These are phyloP conservation scores for Colletotrichum sp. DNA, from an alignment of 2,329 filamentous ascomycete genomes.

Conservation along the genomic window DNA sequence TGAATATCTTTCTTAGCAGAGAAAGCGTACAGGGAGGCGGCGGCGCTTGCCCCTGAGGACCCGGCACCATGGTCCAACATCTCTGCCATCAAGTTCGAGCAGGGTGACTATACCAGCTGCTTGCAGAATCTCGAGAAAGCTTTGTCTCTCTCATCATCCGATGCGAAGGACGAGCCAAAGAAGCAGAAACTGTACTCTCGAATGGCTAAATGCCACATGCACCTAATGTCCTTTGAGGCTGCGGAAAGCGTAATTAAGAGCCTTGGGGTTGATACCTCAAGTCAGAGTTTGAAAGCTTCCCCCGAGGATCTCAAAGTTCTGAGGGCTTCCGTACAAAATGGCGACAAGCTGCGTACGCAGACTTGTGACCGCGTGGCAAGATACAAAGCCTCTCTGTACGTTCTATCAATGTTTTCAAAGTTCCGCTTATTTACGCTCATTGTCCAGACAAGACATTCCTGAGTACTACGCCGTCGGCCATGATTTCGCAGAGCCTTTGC, in stretches of 20 bases:
- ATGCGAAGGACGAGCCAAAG: not conserved
- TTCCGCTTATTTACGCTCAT: not conserved
- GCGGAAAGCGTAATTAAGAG: slow-evolving; percentile 7
- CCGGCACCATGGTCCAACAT: slow-evolving; percentile 21
- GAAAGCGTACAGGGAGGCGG: not conserved
- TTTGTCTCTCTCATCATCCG: not conserved
- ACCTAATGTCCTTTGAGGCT: slow-evolving; percentile 9
- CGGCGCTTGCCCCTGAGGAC: not conserved
- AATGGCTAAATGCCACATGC: slow-evolving; percentile 24
- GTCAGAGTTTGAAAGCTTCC: not conserved
- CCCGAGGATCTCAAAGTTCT: not conserved
- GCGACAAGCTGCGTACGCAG: not conserved
- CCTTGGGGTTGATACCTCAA: not conserved
- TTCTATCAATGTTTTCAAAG: not conserved
- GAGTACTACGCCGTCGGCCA: slow-evolving; percentile 26
- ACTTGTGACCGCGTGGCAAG: slow-evolving; percentile 24
- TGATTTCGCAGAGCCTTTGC: slow-evolving; percentile 18
- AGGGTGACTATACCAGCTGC: slow-evolving; percentile 22
- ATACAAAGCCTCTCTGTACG: slow-evolving; percentile 20
- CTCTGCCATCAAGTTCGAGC: slow-evolving; percentile 26
- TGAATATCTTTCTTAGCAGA: not conserved
- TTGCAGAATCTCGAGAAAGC: slow-evolving; percentile 3
- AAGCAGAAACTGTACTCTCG: not conserved
- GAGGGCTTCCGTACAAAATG: not conserved
- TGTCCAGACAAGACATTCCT: not conserved